Evolutionary conservation across 768 basidiomycete species (phyloP).

Genomic region (Panus rudis): DNA sequence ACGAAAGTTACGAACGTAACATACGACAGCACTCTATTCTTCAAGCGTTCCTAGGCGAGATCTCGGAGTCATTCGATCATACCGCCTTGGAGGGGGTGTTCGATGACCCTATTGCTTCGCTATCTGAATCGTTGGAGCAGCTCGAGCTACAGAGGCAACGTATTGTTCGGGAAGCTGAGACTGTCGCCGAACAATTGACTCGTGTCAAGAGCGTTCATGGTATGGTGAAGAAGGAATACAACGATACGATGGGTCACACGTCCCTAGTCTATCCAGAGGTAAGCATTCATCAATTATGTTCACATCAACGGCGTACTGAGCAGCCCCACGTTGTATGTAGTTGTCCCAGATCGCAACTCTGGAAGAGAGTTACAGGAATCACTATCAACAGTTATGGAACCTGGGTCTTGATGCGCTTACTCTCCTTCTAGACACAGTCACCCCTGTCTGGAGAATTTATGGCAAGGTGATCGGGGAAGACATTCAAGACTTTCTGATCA

Average conservation of each 20-base stretch:
- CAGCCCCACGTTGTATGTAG: conserved; percentile 27
- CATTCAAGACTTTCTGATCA: conserved; percentile 72
- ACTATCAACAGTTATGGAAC: conserved; percentile 78
- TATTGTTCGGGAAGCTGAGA: conserved; percentile 39
- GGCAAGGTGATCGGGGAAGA: conserved; percentile 79
- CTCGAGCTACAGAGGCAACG: conserved; percentile 41
- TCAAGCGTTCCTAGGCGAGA: conserved; percentile 13
- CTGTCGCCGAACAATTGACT: conserved; percentile 41
- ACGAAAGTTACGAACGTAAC: conserved; percentile 64
- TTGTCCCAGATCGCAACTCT: conserved; percentile 62
- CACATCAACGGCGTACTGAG: neutral
- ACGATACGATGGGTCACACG: conserved; percentile 55
- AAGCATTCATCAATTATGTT: conserved; percentile 8
- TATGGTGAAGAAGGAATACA: conserved; percentile 57
- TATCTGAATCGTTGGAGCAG: conserved; percentile 41
- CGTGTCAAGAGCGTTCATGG: conserved; percentile 50
- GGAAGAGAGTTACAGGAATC: conserved; percentile 74
- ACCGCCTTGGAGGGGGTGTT: conserved; percentile 42
- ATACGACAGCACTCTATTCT: conserved; percentile 46
- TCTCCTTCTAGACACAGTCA: conserved; percentile 65
- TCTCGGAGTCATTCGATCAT: neutral
- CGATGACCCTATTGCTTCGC: conserved; percentile 44
- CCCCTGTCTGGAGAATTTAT: conserved; percentile 77
- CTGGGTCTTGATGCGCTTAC: conserved; percentile 74
- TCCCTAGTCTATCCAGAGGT: conserved; percentile 80